Percentiles rank a stretch among this genome's conserved stretches.
These are phyloP conservation scores for Cutaneotrichosporon sp. DNA, from an alignment of 1,284 basidiomycete genomes.

Conservation along the genomic window DNA sequence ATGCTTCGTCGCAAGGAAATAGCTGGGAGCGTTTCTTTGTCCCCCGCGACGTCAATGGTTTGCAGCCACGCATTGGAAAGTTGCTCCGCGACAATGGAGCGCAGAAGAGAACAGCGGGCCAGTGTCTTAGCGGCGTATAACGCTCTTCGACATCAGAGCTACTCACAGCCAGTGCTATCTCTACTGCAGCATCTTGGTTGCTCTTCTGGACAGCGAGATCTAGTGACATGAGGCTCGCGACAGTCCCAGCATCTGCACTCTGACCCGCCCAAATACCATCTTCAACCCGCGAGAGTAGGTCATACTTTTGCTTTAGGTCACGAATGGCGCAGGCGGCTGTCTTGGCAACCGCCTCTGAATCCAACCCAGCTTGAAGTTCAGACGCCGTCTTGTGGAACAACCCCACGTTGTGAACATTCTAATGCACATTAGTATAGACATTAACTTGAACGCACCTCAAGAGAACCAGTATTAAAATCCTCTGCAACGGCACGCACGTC, in stretches of 20 bases:
- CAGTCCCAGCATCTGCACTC: neutral
- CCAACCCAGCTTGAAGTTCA: neutral
- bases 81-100: conserved; percentile 13
- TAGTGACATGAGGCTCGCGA: neutral
- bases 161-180: neutral
- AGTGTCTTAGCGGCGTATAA: neutral
- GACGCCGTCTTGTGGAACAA: neutral
- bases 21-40: neutral
- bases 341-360: neutral
- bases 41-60: conserved; percentile 11
- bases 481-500: neutral
- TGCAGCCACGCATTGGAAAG: conserved; percentile 21
- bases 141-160: too few relatives aligned
- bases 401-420: neutral
- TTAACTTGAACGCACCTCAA: neutral
- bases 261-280: neutral
- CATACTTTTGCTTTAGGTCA: neutral
- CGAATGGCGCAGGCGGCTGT: neutral
- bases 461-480: neutral
- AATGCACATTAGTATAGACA: neutral
- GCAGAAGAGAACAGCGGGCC: neutral
- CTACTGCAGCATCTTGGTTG: neutral
- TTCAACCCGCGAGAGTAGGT: neutral
- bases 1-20: neutral
- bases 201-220: neutral